These are phyloP conservation scores for Meredithiella fracta DNA, from an alignment of 2,329 filamentous ascomycete genomes.

Conservation along the genomic window DNA sequence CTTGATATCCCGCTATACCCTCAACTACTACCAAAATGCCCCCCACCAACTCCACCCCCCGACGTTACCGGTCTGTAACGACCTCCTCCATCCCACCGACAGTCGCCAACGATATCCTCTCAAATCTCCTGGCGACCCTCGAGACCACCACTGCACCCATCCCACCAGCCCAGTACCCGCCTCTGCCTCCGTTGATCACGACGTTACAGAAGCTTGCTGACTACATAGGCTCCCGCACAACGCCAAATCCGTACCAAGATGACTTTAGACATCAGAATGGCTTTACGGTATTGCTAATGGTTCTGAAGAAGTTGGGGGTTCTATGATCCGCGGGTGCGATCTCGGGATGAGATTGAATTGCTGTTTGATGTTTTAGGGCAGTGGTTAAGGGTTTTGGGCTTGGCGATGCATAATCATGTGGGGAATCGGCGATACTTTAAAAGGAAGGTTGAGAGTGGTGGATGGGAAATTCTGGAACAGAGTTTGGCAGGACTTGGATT, in stretches of 20 bases:
- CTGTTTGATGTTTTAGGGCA: constrained; percentile 55
- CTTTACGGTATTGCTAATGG: constrained; percentile 56
- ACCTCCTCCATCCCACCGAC: constrained; percentile 40
- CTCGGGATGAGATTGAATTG: constrained; percentile 42
- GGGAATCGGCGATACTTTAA: constrained; percentile 83
- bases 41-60: constrained; percentile 24
- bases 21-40: not conserved
- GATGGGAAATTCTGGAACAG: constrained; percentile 63
- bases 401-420: constrained; percentile 58
- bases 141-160: constrained; percentile 23
- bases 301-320: constrained; percentile 57
- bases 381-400: constrained; percentile 57
- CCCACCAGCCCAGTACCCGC: constrained; percentile 25
- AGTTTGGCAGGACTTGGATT: constrained; percentile 51
- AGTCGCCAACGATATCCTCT: constrained; percentile 44
- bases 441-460: constrained; percentile 55
- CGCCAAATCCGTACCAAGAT: constrained; percentile 46
- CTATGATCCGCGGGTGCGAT: constrained; percentile 51
- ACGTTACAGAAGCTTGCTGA: constrained; percentile 51
- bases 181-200: constrained; percentile 33
- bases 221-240: constrained; percentile 32
- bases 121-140: constrained; percentile 35
- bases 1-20: not conserved
- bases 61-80: constrained; percentile 49
- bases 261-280: constrained; percentile 68